Percentiles rank a stretch among this genome's conserved stretches.
Evolutionary conservation across 352 stramenopile genomes (phyloP).

Genomic region (Bremia lactucae): DNA sequence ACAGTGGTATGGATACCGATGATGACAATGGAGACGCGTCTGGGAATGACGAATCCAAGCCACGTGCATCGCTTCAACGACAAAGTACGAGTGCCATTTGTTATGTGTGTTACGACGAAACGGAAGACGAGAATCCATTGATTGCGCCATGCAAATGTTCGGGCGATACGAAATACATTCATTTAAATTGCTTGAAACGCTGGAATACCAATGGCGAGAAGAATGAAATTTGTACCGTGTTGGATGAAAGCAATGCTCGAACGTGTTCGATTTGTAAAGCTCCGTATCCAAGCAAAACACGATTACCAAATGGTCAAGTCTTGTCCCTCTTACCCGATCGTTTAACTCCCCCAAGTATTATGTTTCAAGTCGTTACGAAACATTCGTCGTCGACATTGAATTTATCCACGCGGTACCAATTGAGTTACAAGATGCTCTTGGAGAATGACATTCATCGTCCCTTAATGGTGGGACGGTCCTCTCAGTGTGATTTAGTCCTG

Average conservation of each 20-base stretch:
- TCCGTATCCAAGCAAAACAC: constrained; percentile 73
- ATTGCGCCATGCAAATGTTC: constrained; percentile 92
- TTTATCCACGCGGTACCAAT: constrained; percentile 74
- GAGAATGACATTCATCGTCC: constrained; percentile 86
- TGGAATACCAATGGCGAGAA: constrained; percentile 90
- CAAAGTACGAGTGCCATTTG: constrained; percentile 76
- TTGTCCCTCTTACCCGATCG: constrained; percentile 68
- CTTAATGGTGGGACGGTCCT: constrained; percentile 89
- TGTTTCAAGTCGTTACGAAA: constrained; percentile 84
- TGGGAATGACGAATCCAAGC: constrained; percentile 77
- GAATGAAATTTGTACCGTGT: constrained; percentile 81
- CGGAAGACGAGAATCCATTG: constrained; percentile 83
- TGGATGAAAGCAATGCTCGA: constrained; percentile 75
- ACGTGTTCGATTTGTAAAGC: constrained; percentile 84
- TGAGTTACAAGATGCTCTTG: constrained; percentile 89
- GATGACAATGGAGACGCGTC: constrained; percentile 76
- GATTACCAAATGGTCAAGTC: constrained; percentile 56
- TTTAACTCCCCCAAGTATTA: constrained; percentile 68
- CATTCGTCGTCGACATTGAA: constrained; percentile 79
- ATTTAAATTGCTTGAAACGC: constrained; percentile 91
- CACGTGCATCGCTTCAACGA: constrained; percentile 50
- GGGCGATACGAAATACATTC: constrained; percentile 93
- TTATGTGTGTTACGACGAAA: constrained; percentile 84
- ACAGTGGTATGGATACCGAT: constrained; percentile 80
- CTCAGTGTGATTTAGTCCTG: constrained; percentile 89